phyloP scores from a whole-genome alignment of 257 asterid species.

The Gentiana macrophylla region DNA sequence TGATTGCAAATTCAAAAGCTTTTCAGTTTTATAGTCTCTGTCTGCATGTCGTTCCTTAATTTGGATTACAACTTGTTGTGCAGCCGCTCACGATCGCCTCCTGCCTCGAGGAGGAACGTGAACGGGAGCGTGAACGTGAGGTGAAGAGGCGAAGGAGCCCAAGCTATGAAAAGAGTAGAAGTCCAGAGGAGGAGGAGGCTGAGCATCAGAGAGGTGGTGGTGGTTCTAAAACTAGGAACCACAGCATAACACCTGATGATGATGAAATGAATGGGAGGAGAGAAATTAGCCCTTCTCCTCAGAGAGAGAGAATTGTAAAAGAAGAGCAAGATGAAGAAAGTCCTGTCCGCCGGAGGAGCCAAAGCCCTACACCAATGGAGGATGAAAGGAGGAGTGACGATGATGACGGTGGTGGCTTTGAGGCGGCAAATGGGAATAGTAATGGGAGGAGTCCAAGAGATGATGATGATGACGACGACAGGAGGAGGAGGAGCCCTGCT shows the following conservation, averaged over 20 bases:
- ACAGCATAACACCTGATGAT: slow-evolving; percentile 50
- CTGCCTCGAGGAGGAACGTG: slow-evolving; percentile 34
- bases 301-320: slow-evolving; percentile 20
- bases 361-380: slow-evolving; percentile 34
- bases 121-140: slow-evolving; percentile 21
- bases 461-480: background rate
- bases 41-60: background rate
- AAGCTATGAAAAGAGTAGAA: slow-evolving; percentile 32
- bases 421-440: slow-evolving; percentile 42
- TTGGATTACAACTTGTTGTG: background rate
- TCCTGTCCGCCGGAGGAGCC: slow-evolving; percentile 35
- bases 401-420: slow-evolving; percentile 61
- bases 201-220: background rate
- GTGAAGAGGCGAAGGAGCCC: slow-evolving; percentile 63
- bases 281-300: slow-evolving; percentile 31
- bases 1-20: background rate
- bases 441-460: slow-evolving; percentile 51
- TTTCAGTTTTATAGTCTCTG: background rate
- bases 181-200: slow-evolving; percentile 16
- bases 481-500: slow-evolving; percentile 21
- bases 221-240: slow-evolving; percentile 49
- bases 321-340: slow-evolving; percentile 42
- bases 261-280: slow-evolving; percentile 30
- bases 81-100: slow-evolving; percentile 87
- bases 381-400: slow-evolving; percentile 28